phyloP scores from a whole-genome alignment of 768 basidiomycete genomes.

The Ramaria sp. region DNA sequence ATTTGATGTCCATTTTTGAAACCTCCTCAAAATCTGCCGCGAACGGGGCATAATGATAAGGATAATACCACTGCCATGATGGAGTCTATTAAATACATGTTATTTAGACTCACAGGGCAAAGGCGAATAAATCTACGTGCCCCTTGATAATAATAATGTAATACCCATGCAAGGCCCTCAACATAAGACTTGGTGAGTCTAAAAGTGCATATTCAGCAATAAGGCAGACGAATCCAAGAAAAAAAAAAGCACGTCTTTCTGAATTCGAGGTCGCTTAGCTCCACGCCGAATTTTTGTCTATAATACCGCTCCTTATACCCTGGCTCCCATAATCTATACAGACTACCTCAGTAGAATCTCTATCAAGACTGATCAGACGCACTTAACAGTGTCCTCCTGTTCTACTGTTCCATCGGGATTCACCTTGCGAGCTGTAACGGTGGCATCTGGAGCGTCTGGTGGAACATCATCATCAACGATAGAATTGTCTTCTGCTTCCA shows the following conservation, averaged over 20 bases:
- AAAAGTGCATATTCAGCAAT: not conserved
- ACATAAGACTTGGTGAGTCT: slow-evolving; percentile 81
- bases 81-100: slow-evolving; percentile 42
- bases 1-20: slow-evolving; percentile 66
- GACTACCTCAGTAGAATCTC: slow-evolving; percentile 9
- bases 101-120: slow-evolving; percentile 9
- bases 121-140: slow-evolving; percentile 37
- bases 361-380: slow-evolving; percentile 21
- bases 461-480: slow-evolving; percentile 29
- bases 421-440: slow-evolving; percentile 55
- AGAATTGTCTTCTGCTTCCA: slow-evolving; percentile 25
- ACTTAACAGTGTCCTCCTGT: slow-evolving; percentile 90
- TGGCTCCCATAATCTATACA: slow-evolving; percentile 79
- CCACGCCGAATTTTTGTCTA: slow-evolving; percentile 79
- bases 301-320: slow-evolving; percentile 97
- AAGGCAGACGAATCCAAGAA: slow-evolving; percentile 4
- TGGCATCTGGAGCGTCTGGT: slow-evolving; percentile 21
- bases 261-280: slow-evolving; percentile 60
- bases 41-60: slow-evolving; percentile 97
- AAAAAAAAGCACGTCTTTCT: slow-evolving; percentile 47
- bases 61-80: slow-evolving; percentile 99
- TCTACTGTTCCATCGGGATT: slow-evolving; percentile 90
- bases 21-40: slow-evolving; percentile 87
- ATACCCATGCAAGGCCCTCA: slow-evolving; percentile 92
- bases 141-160: slow-evolving; percentile 98